Conservation (phyloP, 768 basidiomycete genomes). For the Suillus paluster region DNA sequence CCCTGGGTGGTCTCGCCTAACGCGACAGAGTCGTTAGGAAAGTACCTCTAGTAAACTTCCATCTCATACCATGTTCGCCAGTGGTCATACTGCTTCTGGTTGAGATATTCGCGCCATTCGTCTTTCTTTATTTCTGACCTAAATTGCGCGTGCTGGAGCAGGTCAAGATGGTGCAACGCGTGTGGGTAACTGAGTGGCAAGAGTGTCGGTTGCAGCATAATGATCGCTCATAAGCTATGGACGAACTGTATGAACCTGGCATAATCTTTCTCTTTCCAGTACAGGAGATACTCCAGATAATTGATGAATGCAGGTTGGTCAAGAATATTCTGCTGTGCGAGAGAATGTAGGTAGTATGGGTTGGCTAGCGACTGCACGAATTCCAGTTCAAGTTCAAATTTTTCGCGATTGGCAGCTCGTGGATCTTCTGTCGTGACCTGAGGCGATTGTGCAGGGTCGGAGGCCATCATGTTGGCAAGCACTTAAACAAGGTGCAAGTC, state of each 20-base stretch:
- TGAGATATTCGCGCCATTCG: slow-evolving; percentile 76
- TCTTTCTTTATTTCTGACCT: slow-evolving; percentile 82
- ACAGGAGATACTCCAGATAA: slow-evolving; percentile 82
- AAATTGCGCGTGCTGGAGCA: slow-evolving; percentile 80
- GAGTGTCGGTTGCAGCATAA: neutral
- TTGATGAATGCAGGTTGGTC: slow-evolving; percentile 88
- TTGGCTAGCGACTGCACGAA: slow-evolving; percentile 95
- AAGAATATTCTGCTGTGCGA: slow-evolving; percentile 86
- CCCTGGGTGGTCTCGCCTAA: slow-evolving; percentile 35
- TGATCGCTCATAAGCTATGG: slow-evolving; percentile 9
- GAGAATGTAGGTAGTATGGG: slow-evolving; percentile 87
- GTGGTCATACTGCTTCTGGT: slow-evolving; percentile 89
- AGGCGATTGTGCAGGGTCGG: neutral
- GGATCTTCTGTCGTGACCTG: slow-evolving; percentile 44
- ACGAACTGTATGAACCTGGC: slow-evolving; percentile 90
- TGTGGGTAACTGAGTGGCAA: slow-evolving; percentile 78
- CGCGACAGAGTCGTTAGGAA: slow-evolving; percentile 5
- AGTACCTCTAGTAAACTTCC: slow-evolving; percentile 1
- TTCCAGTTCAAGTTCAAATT: slow-evolving; percentile 87
- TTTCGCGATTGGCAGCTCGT: slow-evolving; percentile 66
- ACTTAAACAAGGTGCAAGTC: no score
- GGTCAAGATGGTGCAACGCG: slow-evolving; percentile 83
- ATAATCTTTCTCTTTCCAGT: slow-evolving; percentile 92
- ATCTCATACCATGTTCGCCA: slow-evolving; percentile 80
- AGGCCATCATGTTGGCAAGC: slow-evolving; percentile 1